Conservation (phyloP, 192 early-diverging fungal species). For the Dissophora globulifera region DNA sequence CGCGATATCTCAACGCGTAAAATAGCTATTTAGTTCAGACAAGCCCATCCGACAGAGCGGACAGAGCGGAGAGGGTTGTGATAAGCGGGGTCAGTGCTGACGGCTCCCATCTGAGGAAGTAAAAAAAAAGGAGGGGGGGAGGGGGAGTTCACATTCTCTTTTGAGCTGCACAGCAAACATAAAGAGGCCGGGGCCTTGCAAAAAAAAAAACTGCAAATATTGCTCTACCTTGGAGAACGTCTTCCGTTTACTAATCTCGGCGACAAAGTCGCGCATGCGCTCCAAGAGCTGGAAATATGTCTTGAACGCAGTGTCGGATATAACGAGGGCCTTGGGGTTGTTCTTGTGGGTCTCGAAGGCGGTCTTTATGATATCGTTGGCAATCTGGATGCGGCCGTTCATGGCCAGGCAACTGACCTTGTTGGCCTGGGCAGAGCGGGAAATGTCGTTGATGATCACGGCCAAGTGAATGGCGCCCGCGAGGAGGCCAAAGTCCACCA, state of each 20-base stretch:
- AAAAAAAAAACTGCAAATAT: neutral
- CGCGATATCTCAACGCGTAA: constrained; percentile 43
- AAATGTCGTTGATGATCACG: constrained; percentile 39
- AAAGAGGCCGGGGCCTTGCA: too few species aligned
- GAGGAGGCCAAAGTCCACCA: constrained; percentile 47
- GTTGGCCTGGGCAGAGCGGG: constrained; percentile 42
- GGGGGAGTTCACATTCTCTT: too few species aligned
- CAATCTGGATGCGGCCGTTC: constrained; percentile 51
- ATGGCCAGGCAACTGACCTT: constrained; percentile 48
- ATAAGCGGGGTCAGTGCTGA: neutral
- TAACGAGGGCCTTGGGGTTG: constrained; percentile 24
- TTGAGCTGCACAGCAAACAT: neutral
- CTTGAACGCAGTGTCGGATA: constrained; percentile 37
- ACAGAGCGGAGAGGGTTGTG: neutral
- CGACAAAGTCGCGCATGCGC: constrained; percentile 47
- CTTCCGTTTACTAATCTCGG: constrained; percentile 50
- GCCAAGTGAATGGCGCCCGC: constrained; percentile 40
- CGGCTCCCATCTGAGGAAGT: too few species aligned
- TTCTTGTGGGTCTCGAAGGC: constrained; percentile 38
- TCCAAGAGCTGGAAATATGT: constrained; percentile 38
- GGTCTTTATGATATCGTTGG: constrained; percentile 48
- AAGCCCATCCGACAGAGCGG: neutral
- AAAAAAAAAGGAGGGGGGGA: too few species aligned
- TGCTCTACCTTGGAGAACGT: constrained; percentile 41
- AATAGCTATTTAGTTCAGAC: constrained; percentile 19